Evolutionary conservation across 805 yeast species (phyloP).

Genomic region (Barnettozyma pratensis): DNA sequence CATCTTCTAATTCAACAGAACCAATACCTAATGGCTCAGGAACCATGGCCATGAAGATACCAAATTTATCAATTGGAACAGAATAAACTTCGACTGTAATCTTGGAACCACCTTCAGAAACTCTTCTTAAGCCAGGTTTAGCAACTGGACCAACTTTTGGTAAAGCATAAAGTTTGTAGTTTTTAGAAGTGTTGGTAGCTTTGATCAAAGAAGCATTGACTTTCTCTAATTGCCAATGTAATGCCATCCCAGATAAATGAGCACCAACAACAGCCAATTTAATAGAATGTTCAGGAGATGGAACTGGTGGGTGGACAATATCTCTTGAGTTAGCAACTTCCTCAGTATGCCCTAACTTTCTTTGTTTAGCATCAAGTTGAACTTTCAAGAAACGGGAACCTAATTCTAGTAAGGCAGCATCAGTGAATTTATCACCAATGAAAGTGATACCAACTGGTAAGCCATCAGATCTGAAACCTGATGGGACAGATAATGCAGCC

Average conservation of each 20-base stretch:
- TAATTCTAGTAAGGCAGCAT: constrained; percentile 80
- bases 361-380: constrained; percentile 34
- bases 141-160: constrained; percentile 76
- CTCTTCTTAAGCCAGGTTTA: constrained; percentile 85
- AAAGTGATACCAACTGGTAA: constrained; percentile 89
- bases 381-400: constrained; percentile 65
- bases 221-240: constrained; percentile 90
- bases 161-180: constrained; percentile 76
- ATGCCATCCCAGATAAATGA: constrained; percentile 80
- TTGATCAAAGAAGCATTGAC: constrained; percentile 69
- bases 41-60: constrained; percentile 79
- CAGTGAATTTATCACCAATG: constrained; percentile 76
- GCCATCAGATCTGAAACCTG: constrained; percentile 83
- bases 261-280: constrained; percentile 95
- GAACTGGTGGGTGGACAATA: constrained; percentile 40
- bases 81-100: constrained; percentile 81
- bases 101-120: constrained; percentile 41
- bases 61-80: constrained; percentile 73
- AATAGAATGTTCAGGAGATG: constrained; percentile 28
- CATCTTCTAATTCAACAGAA: constrained; percentile 74
- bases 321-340: constrained; percentile 31
- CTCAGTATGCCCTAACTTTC: constrained; percentile 54
- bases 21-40: constrained; percentile 97
- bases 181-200: constrained; percentile 62
- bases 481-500: constrained; percentile 88